Conservation (phyloP, 768 basidiomycete genomes). For the Auricularia sp. region DNA sequence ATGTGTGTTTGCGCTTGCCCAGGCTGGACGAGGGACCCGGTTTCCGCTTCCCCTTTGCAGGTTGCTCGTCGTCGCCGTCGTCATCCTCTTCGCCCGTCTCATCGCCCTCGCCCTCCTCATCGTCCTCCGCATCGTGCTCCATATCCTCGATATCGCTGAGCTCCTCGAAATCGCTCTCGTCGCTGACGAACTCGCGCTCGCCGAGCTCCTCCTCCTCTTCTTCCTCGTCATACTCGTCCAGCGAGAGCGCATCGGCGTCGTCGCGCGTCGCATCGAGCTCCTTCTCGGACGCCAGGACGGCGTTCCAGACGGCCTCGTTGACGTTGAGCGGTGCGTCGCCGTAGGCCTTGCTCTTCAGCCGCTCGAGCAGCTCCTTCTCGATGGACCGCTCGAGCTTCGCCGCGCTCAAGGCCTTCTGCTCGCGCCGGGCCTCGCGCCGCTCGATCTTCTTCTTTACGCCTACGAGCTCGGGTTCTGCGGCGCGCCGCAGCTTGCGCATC, state of each 20-base stretch:
- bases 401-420: conserved; percentile 92
- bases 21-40: conserved; percentile 34
- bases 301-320: conserved; percentile 93
- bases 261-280: conserved; percentile 41
- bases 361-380: conserved; percentile 91
- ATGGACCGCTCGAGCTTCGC: conserved; percentile 93
- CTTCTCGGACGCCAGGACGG: conserved; percentile 74
- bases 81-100: conserved; percentile 35
- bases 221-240: conserved; percentile 43
- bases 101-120: conserved; percentile 33
- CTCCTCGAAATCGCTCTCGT: conserved; percentile 52
- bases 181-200: conserved; percentile 65
- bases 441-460: conserved; percentile 98
- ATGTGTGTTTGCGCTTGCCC: conserved; percentile 60
- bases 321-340: conserved; percentile 97
- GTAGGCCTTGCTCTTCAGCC: conserved; percentile 92
- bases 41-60: conserved; percentile 1
- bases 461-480: conserved; percentile 86
- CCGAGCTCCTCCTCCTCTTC: conserved; percentile 50
- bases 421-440: conserved; percentile 80
- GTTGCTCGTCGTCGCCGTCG: conserved; percentile 28
- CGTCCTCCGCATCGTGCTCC: conserved; percentile 25
- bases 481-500: conserved; percentile 83
- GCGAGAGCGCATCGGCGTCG: conserved; percentile 48
- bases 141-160: conserved; percentile 34